Evolutionary conservation across 2,329 filamentous ascomycete species (phyloP).

Genomic region (Trichocomaceae sp.): DNA sequence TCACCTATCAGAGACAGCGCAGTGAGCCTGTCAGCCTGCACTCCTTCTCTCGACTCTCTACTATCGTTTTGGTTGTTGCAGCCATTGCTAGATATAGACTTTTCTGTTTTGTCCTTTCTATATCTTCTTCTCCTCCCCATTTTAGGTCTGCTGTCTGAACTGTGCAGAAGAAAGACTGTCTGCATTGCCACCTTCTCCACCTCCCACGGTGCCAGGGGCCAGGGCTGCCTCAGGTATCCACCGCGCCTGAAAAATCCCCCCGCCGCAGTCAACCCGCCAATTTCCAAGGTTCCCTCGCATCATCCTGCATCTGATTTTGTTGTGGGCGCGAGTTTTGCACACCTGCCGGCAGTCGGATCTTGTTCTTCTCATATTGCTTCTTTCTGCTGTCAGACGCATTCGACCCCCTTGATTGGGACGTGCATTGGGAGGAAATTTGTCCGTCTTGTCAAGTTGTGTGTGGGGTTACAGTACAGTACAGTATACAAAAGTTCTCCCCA

Average conservation of each 20-base stretch:
- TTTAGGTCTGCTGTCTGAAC: neutral
- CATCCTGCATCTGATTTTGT: slow-evolving; percentile 5
- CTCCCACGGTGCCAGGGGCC: too few species aligned
- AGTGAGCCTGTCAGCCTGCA: neutral
- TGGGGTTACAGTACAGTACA: too few species aligned
- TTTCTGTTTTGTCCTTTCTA: neutral
- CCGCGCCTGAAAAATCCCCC: slow-evolving; percentile 7
- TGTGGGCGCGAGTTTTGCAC: slow-evolving; percentile 1
- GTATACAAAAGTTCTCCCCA: neutral
- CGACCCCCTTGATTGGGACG: neutral
- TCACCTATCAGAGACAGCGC: slow-evolving; percentile 4
- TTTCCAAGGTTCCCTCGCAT: slow-evolving; percentile 6
- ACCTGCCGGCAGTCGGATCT: neutral
- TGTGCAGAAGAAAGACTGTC: neutral
- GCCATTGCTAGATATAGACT: neutral
- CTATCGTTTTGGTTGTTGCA: neutral
- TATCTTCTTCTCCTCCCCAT: neutral
- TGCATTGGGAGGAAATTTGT: neutral
- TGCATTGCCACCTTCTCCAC: neutral
- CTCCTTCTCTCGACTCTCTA: neutral
- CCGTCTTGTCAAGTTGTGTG: too few species aligned
- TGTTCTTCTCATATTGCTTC: neutral
- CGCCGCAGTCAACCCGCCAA: slow-evolving; percentile 7
- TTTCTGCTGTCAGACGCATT: neutral
- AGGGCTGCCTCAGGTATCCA: neutral